Base-by-base conservation (phyloP, 148 eudicot genomes). In the Fagopyrum homotropicum region DNA sequence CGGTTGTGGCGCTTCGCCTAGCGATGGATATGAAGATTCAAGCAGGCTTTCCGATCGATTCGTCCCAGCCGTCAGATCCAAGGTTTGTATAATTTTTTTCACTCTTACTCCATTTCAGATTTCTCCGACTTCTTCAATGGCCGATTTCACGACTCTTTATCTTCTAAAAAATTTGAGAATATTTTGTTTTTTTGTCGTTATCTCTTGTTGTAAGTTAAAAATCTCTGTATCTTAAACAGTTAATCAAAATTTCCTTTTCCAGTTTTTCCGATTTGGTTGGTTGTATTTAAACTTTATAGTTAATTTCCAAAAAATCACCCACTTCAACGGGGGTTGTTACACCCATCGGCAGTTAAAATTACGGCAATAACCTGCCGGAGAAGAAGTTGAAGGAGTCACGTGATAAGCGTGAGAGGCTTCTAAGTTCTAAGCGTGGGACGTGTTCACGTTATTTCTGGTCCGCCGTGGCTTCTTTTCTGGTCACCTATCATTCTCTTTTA, bases 1-100 rank as follows among this genome's bases (percentile, higher is more conserved):
- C 77, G 77, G 17, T 17, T 55, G 61, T 55, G 64, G 54, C 69
- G 76, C 84, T 4, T 75, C 82, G 0, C 72, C 79, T 9, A 80
- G 83, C 68, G 86, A 81, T 48, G 81, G 86, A 6, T 81, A 19
- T 19, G 78, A 82, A 14, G 87, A 82, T 12, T 83, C 84, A 9
- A 61, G 54, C 35, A 49, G 82, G 66, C 79, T 60, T 4, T 75
- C 81, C 46, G 83, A 75, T 77, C 83, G 52, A 16, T 81, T 79
- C 16, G 26, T 77, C 40, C 14, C 76, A n/a, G 63, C 72, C 14
- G 72, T 49, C 79, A 76, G 88, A 82, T 85, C 83, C 75, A 82
- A 80, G 85, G 85, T 82, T 71, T 14, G 80, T 73, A 17, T 17
- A 35, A 35, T 0, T 59, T 44, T 30, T 9, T 47, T 64, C 46